Base-by-base conservation (phyloP, 495 filamentous ascomycete species). In the Chaetomium tenue region DNA sequence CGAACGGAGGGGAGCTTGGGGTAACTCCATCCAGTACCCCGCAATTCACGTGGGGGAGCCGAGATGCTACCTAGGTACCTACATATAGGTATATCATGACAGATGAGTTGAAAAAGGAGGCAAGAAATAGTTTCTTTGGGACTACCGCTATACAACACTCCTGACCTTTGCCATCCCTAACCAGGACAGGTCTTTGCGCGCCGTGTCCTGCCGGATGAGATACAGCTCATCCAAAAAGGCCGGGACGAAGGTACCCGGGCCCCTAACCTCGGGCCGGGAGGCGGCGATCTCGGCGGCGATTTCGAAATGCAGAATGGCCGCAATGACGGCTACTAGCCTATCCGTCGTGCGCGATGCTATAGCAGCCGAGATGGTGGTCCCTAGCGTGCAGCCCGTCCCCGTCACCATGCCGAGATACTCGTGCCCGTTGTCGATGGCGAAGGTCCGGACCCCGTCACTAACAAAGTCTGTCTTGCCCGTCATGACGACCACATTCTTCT, bases 201-300 rank as follows among this genome's bases (percentile, higher is more conserved):
- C 71, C 3, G 83, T 82, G 22, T 78, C 80, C 42, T 75, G 74
- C 57, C 81, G 77, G 58, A 86, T 83, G 15, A 72, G 77, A 70
- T 83, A 82, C 54, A 87, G 73, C 68, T 79, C 89, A 67, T 97
- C 93, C 23, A 97, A 77, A 70, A 96, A 93, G 0, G 89, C 89
- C 3, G 91, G 88, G 11, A 96, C 83, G 77, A 98, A 98, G 18
- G 90, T 93, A 1, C 93, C 93, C 0, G 93, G 91, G 0, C 93
- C 93, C 52, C 83, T 72, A 20, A 84, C 91, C 60, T 90, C 85
- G 9, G 77, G 76, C 57, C 86, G 80, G 22, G 64, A 71, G 0
- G 79, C 86, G 0, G 93, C 93, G 20, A 84, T 75, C 75, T 97
- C 91, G 15, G 93, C 89, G 0, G 94, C 92, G 61, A 94, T 89